Conservation (phyloP, 345 rosid species). For the Salix arbutifolia region DNA sequence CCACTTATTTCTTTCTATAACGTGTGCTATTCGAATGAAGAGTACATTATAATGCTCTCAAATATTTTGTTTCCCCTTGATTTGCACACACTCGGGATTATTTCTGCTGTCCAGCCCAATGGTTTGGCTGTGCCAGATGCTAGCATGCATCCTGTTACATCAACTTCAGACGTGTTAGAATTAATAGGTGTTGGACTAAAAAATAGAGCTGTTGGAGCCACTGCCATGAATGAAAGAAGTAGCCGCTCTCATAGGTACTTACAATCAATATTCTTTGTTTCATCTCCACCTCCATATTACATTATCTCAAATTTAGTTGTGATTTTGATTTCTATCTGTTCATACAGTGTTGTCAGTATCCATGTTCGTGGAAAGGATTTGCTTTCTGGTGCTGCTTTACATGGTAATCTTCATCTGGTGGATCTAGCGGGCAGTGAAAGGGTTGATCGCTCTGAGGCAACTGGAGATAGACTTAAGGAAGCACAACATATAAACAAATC, state of each 20-base stretch:
- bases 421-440: slow-evolving; percentile 99
- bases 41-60: neutral
- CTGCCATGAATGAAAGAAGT: slow-evolving; percentile 89
- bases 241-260: slow-evolving; percentile 91
- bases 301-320: neutral
- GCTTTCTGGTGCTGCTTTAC: slow-evolving; percentile 44
- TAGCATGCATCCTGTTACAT: slow-evolving; percentile 59
- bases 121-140: slow-evolving; percentile 97
- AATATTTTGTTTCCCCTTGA: slow-evolving; percentile 44
- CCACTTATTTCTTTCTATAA: neutral
- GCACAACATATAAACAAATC: slow-evolving; percentile 99
- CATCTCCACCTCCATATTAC: neutral
- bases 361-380: slow-evolving; percentile 79
- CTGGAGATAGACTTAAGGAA: slow-evolving; percentile 80
- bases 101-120: slow-evolving; percentile 42
- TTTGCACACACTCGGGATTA: slow-evolving; percentile 72
- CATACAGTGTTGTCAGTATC: slow-evolving; percentile 69
- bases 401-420: slow-evolving; percentile 84
- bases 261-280: neutral
- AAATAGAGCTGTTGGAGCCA: slow-evolving; percentile 70
- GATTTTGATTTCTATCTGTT: slow-evolving; percentile 11
- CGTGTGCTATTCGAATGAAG: slow-evolving; percentile 4
- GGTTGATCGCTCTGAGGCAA: slow-evolving; percentile 88
- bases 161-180: slow-evolving; percentile 70
- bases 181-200: slow-evolving; percentile 68